phyloP scores from a whole-genome alignment of 805 yeast species.

The Myxozyma neotropica region DNA sequence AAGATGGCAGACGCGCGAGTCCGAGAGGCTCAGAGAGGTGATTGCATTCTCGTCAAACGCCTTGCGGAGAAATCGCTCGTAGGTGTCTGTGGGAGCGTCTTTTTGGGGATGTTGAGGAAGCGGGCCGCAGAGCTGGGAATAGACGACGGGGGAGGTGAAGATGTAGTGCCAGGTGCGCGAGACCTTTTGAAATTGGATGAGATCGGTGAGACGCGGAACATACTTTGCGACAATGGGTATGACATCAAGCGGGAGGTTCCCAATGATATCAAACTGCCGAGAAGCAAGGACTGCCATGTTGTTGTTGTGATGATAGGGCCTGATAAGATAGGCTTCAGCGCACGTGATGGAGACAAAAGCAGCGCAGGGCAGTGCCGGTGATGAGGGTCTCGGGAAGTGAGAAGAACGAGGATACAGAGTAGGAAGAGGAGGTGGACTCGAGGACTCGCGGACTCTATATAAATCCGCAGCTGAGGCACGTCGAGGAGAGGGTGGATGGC shows the following conservation, averaged over 20 bases:
- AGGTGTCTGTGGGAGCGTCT: constrained; percentile 11
- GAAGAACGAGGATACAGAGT: not conserved
- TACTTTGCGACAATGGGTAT: constrained; percentile 27
- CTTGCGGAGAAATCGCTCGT: constrained; percentile 22
- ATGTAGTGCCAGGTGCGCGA: constrained; percentile 26
- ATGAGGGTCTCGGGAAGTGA: not conserved
- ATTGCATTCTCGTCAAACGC: constrained; percentile 29
- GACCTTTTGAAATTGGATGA: constrained; percentile 28
- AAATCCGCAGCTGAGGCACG: no score
- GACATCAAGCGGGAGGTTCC: constrained; percentile 29
- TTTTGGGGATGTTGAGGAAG: not conserved
- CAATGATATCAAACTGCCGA: constrained; percentile 22
- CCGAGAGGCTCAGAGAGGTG: constrained; percentile 20
- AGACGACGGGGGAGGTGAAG: constrained; percentile 30
- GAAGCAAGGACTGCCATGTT: not conserved
- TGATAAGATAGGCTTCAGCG: constrained; percentile 6
- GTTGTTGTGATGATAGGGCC: not conserved
- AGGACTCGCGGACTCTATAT: no score
- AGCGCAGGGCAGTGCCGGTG: not conserved
- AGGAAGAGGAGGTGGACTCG: not conserved
- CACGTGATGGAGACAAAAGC: not conserved
- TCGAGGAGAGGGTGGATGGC: not conserved
- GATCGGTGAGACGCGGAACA: constrained; percentile 29
- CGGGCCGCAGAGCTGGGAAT: constrained; percentile 18
- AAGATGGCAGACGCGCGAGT: constrained; percentile 5